Percentiles rank a stretch among this genome's conserved stretches.
Conservation (phyloP, 345 rosid genomes). For the Jatropha curcas region DNA sequence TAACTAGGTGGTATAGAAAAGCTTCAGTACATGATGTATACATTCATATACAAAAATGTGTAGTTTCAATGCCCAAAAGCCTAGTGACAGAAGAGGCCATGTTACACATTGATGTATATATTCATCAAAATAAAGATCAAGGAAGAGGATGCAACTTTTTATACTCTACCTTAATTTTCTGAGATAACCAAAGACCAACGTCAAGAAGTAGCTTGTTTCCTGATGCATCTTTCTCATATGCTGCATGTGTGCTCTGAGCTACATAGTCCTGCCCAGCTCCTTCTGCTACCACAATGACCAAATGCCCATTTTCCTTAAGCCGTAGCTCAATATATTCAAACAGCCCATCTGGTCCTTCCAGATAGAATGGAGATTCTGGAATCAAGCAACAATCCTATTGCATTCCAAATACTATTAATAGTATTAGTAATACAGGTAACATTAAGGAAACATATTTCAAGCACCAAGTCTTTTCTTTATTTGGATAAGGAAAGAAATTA, state of each 20-base stretch:
- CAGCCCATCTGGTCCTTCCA: slow-evolving; percentile 90
- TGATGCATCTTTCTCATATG: slow-evolving; percentile 71
- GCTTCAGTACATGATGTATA: neutral
- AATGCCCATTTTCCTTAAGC: slow-evolving; percentile 78
- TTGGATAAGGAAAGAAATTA: neutral
- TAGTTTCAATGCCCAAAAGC: neutral
- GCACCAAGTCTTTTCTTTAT: neutral
- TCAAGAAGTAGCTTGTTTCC: slow-evolving; percentile 91
- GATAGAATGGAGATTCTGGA: slow-evolving; percentile 91
- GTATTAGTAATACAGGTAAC: neutral
- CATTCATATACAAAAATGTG: neutral
- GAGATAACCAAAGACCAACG: slow-evolving; percentile 87
- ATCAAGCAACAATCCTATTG: slow-evolving; percentile 95
- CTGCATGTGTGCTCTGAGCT: slow-evolving; percentile 52
- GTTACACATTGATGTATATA: neutral
- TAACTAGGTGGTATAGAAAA: neutral
- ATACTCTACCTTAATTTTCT: slow-evolving; percentile 70
- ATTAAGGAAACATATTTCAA: neutral
- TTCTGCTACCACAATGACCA: slow-evolving; percentile 89
- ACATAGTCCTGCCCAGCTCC: slow-evolving; percentile 93
- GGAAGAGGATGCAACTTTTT: neutral
- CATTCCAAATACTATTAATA: slow-evolving; percentile 29
- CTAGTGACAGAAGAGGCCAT: neutral
- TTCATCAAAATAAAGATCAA: slow-evolving; percentile 10
- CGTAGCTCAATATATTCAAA: slow-evolving; percentile 74